A percentile compares a stretch with the other conserved stretches of the same genome.
Evolutionary conservation across 768 basidiomycete genomes (phyloP).

Genomic region (Collybia mongolica): DNA sequence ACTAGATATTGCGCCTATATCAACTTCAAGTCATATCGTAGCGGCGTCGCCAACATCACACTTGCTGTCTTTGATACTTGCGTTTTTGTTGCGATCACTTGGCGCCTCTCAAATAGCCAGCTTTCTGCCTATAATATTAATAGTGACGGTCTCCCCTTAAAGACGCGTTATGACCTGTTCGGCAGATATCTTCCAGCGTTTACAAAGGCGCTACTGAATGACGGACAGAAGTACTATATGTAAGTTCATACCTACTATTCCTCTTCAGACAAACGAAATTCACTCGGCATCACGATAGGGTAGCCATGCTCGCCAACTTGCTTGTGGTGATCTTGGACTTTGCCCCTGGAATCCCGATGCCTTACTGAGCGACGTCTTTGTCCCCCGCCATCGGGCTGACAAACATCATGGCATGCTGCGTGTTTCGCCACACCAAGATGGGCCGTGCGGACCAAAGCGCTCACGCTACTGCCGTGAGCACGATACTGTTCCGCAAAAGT

Average conservation of each 20-base stretch:
- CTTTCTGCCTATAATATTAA: conserved; percentile 4
- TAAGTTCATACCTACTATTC: background rate
- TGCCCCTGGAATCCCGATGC: too few relatives aligned
- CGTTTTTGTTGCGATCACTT: conserved; percentile 32
- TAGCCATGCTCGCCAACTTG: too few relatives aligned
- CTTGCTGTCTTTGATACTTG: conserved; percentile 24
- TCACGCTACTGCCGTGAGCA: too few relatives aligned
- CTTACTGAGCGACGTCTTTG: too few relatives aligned
- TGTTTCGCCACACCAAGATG: too few relatives aligned
- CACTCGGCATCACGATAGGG: too few relatives aligned
- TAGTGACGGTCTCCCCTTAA: conserved; percentile 4
- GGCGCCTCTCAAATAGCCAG: conserved; percentile 10
- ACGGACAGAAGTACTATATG: conserved; percentile 33
- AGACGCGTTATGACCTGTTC: conserved; percentile 10
- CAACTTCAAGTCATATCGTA: conserved; percentile 15
- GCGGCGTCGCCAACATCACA: conserved; percentile 16
- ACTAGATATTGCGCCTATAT: conserved; percentile 28
- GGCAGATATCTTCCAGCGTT: conserved; percentile 19
- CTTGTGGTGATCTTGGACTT: too few relatives aligned
- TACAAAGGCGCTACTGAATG: conserved; percentile 19
- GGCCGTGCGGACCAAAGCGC: too few relatives aligned
- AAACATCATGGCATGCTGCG: too few relatives aligned
- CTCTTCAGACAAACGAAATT: too few relatives aligned
- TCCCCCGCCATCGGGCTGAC: too few relatives aligned
- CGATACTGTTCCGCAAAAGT: too few relatives aligned